These are phyloP conservation scores for Syzygium grande DNA, from an alignment of 345 rosid genomes.

Conservation along the genomic window DNA sequence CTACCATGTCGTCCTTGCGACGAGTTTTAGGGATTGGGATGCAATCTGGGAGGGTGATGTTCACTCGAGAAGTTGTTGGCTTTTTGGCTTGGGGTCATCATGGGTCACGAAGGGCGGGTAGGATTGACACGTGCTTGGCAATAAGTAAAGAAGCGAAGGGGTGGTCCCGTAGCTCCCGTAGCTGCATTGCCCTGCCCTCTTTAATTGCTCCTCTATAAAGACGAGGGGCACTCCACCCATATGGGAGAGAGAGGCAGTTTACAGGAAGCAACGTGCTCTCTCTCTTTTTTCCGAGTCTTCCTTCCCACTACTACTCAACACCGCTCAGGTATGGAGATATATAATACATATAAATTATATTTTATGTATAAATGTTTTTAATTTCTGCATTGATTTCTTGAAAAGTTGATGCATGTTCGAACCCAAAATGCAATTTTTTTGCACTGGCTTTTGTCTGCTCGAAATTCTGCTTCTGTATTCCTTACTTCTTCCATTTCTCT, in stretches of 20 bases:
- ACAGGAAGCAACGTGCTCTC: background rate
- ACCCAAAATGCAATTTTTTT: background rate
- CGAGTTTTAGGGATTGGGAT: background rate
- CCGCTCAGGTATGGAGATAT: background rate
- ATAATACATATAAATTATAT: too few species aligned
- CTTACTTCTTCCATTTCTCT: background rate
- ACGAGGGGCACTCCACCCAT: background rate
- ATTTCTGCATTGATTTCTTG: background rate
- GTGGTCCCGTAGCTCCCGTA: background rate
- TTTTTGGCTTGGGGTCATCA: background rate
- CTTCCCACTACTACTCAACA: background rate
- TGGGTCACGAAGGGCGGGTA: background rate
- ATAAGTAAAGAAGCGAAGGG: background rate
- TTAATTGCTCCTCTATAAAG: background rate
- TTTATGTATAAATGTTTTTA: background rate
- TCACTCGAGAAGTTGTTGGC: background rate
- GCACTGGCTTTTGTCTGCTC: background rate
- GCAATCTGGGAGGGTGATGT: background rate
- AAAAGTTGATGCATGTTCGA: background rate
- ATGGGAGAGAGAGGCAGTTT: background rate
- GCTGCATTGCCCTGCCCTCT: background rate
- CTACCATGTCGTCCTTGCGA: accelerated
- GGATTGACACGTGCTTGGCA: background rate
- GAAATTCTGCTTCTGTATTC: background rate
- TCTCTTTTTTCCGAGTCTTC: background rate